Base-by-base conservation (phyloP, 768 basidiomycete species). In the Podaxis carcinomalis region DNA sequence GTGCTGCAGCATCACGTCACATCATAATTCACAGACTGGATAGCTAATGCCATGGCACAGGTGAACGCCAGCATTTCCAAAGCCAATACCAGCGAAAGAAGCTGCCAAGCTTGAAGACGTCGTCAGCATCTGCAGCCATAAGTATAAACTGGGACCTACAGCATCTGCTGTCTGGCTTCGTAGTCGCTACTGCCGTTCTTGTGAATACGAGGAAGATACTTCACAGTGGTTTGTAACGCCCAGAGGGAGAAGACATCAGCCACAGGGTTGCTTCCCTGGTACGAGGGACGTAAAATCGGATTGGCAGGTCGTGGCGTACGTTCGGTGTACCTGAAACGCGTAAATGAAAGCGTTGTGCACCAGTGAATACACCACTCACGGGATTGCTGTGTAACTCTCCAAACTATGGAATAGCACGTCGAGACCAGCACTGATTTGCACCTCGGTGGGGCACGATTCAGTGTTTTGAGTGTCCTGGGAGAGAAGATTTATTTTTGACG, bases 361-460 rank as follows among this genome's bases (percentile, higher is more conserved):
- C 19, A 13, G 11, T 35, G 11, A 40, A 9, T 2, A 3, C 11
- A 7, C 5, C 28, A 75, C 84, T 71, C 69, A 96, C 86, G 93
- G 94, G 65, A 97, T 95, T 4, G 94, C 92, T 6, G 94, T 96
- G 71, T 90, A 96, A 62, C 89, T 93, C 73, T 98, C 95, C 74
- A 98, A 78, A 56, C 95, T 92, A 67, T 98, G 96, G 83, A 98
- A 98, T 36, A 98, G 77, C 1, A 97, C 95, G 70, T 98, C 96
- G 50, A 98, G 80, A 2, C 96, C 96, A n/a, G 94, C 83, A 63
- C 91, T 92, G 67, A 98, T 94, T 68, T 97, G 93, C 9, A 98
- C 88, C 55, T 88, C 87, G n/a, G 86, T 87, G 2, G 96, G 92
- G 71, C 96, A 98, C 5, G 85, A 86, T 64, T 91, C 90, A 1